Base-by-base conservation (phyloP, 2,329 filamentous ascomycete species). In the Lachnellula suecica region DNA sequence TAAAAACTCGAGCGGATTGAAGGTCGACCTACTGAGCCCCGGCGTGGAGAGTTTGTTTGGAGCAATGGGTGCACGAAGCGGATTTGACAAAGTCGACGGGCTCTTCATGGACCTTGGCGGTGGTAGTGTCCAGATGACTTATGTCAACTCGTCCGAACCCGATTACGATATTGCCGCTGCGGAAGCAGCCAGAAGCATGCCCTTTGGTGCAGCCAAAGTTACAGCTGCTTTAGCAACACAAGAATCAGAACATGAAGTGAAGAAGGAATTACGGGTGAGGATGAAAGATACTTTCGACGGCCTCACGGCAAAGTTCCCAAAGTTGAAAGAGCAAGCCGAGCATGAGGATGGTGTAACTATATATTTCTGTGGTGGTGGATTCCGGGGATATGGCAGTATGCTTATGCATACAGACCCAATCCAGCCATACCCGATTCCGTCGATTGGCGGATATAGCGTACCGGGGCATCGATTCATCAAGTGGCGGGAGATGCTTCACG, bases 361-460 rank as follows among this genome's bases (percentile, higher is more conserved):
- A 8, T 96, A 92, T 67, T 83, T 97, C 52, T 96, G 89, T 57
- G 92, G 92, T 40, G 92, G 92, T 22, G 92, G 92, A 0, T 96
- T 96, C 66, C 79, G 92, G 31, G 92, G 92, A 15, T 96, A 95
- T 77, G 92, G 91, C 6, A 95, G 90, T 69, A 84, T 96, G 65
- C 77, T 96, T 47, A 92, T 96, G 87, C 85, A 88, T 66, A 80
- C 82, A 59, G 88, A 93, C 63, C 71, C 75, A 5, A 80, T 90
- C 40, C 75, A 79, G 49, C 90, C 90, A 0, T 97, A 96, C 67
- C 92, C 92, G 0, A 88, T 96, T 23, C 83, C 90, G 0, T 85
- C 87, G 19, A 87, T 94, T 68, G 92, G 91, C 56, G 86, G 88
- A 2, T 96, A 94, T 70, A 81, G 77, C 8, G 88, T 85, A 1